A percentile compares a stretch with the other conserved stretches of the same genome.
Evolutionary conservation across 805 yeast genomes (phyloP).

Genomic region (Teunomyces tritomae): DNA sequence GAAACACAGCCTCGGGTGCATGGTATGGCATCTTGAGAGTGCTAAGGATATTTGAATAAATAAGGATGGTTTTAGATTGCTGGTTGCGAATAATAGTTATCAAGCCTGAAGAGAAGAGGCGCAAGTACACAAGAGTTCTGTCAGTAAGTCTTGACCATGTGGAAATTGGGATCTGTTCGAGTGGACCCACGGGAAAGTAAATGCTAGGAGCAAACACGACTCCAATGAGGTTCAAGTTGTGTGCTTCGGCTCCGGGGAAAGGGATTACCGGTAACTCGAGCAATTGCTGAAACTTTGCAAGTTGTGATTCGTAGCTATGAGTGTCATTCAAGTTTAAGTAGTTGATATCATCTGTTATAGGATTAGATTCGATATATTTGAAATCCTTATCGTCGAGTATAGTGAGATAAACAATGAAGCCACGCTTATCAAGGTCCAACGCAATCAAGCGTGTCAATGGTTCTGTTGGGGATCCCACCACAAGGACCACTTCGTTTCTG

Average conservation of each 20-base stretch:
- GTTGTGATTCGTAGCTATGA: constrained; percentile 43
- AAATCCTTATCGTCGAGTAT: constrained; percentile 61
- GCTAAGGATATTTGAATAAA: constrained; percentile 57
- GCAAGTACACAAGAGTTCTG: constrained; percentile 47
- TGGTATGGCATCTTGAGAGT: constrained; percentile 59
- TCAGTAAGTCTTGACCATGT: constrained; percentile 54
- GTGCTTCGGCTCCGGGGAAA: constrained; percentile 56
- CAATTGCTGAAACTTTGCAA: constrained; percentile 48
- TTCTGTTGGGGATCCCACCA: constrained; percentile 76
- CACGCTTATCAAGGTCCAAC: constrained; percentile 71
- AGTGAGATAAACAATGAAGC: constrained; percentile 78
- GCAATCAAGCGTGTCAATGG: constrained; percentile 69
- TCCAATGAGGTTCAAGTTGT: constrained; percentile 56
- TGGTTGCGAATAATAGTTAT: constrained; percentile 52
- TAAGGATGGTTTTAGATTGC: constrained; percentile 46
- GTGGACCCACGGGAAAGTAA: constrained; percentile 65
- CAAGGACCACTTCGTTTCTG: constrained; percentile 68
- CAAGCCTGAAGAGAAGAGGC: constrained; percentile 54
- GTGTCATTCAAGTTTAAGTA: constrained; percentile 56
- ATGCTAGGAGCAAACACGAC: constrained; percentile 70
- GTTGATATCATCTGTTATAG: constrained; percentile 66
- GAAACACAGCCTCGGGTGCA: constrained; percentile 58
- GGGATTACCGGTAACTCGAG: constrained; percentile 56
- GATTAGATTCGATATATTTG: constrained; percentile 48
- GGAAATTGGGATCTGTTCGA: constrained; percentile 50